Evolutionary conservation across 2,329 filamentous ascomycete genomes (phyloP).

Genomic region (Aspergillus felis): DNA sequence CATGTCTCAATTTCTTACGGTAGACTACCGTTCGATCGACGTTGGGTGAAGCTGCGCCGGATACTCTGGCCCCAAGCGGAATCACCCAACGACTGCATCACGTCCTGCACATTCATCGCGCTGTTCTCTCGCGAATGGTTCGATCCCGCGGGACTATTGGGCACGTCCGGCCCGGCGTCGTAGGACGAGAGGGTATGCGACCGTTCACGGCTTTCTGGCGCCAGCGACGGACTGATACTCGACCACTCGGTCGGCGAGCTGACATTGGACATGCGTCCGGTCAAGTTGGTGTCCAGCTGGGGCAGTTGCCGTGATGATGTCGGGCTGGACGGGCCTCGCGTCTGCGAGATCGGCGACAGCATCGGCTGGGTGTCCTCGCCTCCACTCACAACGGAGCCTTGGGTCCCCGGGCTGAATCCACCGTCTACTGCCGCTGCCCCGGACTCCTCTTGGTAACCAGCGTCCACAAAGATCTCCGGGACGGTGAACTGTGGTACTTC

Average conservation of each 20-base stretch:
- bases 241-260: constrained; percentile 46
- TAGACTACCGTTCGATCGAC: constrained; percentile 38
- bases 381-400: not conserved
- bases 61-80: constrained; percentile 94
- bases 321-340: constrained; percentile 27
- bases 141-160: constrained; percentile 13
- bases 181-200: constrained; percentile 26
- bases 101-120: constrained; percentile 68
- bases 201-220: constrained; percentile 24
- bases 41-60: constrained; percentile 74
- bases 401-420: constrained; percentile 8
- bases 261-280: constrained; percentile 34
- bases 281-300: constrained; percentile 41
- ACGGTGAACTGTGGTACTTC: constrained; percentile 74
- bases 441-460: constrained; percentile 52
- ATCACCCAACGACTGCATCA: constrained; percentile 80
- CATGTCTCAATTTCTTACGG: constrained; percentile 10
- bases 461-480: constrained; percentile 86
- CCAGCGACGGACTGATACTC: constrained; percentile 50
- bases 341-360: constrained; percentile 30
- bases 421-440: constrained; percentile 11
- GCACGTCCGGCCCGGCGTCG: constrained; percentile 19
- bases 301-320: constrained; percentile 41
- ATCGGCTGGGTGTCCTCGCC: constrained; percentile 26
- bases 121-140: constrained; percentile 60